Conservation (phyloP, 345 rosid species). For the Microcos paniculata region DNA sequence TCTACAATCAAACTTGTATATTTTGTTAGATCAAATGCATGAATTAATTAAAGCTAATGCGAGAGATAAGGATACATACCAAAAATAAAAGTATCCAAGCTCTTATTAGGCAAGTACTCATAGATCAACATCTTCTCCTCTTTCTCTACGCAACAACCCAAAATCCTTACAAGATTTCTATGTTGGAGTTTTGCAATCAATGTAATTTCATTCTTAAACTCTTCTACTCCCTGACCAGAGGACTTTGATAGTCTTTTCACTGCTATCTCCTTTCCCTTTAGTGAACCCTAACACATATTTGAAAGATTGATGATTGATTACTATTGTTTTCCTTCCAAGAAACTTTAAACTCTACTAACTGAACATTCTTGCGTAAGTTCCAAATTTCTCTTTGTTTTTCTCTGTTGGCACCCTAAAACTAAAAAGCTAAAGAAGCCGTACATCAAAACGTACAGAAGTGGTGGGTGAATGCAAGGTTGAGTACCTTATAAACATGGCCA, state of each 20-base stretch:
- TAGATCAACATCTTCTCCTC: slow-evolving; percentile 65
- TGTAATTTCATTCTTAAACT: slow-evolving; percentile 47
- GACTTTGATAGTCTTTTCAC: slow-evolving; percentile 45
- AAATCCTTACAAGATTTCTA: slow-evolving; percentile 62
- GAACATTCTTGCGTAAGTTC: too few relatives aligned
- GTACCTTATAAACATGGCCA: slow-evolving; percentile 65
- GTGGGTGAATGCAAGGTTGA: not conserved
- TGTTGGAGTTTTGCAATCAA: slow-evolving; percentile 64
- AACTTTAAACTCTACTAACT: too few relatives aligned
- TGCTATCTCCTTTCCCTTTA: slow-evolving; percentile 45
- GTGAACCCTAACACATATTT: slow-evolving; percentile 30
- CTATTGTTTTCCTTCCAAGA: not conserved
- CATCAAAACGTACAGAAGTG: not conserved
- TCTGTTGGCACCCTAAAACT: not conserved
- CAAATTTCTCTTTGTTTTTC: not conserved
- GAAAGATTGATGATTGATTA: not conserved
- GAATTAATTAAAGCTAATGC: not conserved
- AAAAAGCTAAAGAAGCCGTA: not conserved
- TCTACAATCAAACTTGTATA: slow-evolving; percentile 25
- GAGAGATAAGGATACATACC: slow-evolving; percentile 27
- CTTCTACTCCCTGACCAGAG: slow-evolving; percentile 51
- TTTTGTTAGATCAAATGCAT: not conserved
- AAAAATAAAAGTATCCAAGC: slow-evolving; percentile 55
- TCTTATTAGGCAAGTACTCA: slow-evolving; percentile 61
- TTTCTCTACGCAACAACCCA: slow-evolving; percentile 59